These are phyloP conservation scores for Debaryomyces nepalensis DNA, from an alignment of 1,139 yeast genomes.

Conservation along the genomic window DNA sequence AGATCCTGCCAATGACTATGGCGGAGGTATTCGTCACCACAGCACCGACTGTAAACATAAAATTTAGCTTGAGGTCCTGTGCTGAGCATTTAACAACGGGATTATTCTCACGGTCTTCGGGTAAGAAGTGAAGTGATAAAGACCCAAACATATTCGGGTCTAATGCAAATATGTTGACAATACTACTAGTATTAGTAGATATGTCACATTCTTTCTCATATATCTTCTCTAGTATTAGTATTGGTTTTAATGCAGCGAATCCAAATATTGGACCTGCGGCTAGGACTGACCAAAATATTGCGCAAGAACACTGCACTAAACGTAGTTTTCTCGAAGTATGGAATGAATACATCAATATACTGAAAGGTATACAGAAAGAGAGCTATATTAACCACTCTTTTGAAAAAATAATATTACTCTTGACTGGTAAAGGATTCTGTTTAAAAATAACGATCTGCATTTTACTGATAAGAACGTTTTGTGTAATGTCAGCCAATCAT, in stretches of 20 bases:
- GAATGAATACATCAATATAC: constrained; percentile 22
- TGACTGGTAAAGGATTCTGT: background rate
- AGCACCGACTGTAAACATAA: constrained; percentile 53
- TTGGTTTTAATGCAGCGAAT: constrained; percentile 53
- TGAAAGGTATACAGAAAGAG: background rate
- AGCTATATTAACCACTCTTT: background rate
- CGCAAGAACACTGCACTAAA: constrained; percentile 37
- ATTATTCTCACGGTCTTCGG: constrained; percentile 17
- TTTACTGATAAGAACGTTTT: constrained; percentile 7
- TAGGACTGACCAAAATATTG: constrained; percentile 48
- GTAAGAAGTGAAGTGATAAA: constrained; percentile 16
- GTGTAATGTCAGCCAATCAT: constrained; percentile 7
- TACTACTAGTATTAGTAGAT: constrained; percentile 18
- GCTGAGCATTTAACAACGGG: constrained; percentile 38
- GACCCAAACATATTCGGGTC: constrained; percentile 13
- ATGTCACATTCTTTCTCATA: constrained; percentile 43
- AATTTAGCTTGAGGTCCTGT: constrained; percentile 50
- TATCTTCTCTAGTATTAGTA: constrained; percentile 43
- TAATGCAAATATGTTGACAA: constrained; percentile 9
- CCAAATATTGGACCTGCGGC: constrained; percentile 55
- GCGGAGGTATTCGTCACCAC: constrained; percentile 51
- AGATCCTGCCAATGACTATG: constrained; percentile 43
- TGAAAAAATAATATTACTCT: background rate
- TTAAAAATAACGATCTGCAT: background rate
- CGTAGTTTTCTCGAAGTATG: constrained; percentile 26